Conservation (phyloP, 2,329 filamentous ascomycete species). For the Alternaria viburni region DNA sequence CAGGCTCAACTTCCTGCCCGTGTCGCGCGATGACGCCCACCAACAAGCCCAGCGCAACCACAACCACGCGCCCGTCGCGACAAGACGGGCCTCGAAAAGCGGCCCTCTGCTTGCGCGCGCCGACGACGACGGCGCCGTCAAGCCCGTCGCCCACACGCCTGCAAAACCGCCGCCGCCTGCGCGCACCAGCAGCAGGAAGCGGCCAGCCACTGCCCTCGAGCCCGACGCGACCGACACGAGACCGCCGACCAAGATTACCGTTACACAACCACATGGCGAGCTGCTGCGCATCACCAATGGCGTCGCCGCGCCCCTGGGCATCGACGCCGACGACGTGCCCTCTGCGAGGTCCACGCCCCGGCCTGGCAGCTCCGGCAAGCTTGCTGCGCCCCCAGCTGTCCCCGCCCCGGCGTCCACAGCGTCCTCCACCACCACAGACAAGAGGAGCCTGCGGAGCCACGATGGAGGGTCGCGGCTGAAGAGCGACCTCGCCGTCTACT, state of each 20-base stretch:
- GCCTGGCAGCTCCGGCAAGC: slow-evolving; percentile 33
- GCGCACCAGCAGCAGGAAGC: slow-evolving; percentile 38
- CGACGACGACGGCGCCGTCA: slow-evolving; percentile 28
- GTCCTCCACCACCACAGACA: slow-evolving; percentile 61
- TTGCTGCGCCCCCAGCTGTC: slow-evolving; percentile 22
- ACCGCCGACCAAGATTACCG: slow-evolving; percentile 52
- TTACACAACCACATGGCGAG: slow-evolving; percentile 52
- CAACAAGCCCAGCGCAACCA: slow-evolving; percentile 17
- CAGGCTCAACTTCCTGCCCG: slow-evolving; percentile 38
- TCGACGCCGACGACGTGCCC: slow-evolving; percentile 41
- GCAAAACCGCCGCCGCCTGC: slow-evolving; percentile 22
- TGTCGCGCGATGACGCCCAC: slow-evolving; percentile 33
- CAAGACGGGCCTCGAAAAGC: slow-evolving; percentile 36
- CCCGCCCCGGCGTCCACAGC: slow-evolving; percentile 24
- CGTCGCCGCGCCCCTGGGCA: slow-evolving; percentile 44
- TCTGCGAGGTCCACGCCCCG: slow-evolving; percentile 42
- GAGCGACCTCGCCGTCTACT: slow-evolving; percentile 89
- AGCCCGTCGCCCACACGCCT: slow-evolving; percentile 16
- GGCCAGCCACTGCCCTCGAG: slow-evolving; percentile 32
- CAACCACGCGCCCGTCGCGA: slow-evolving; percentile 29
- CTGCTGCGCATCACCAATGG: slow-evolving; percentile 53
- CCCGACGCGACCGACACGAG: slow-evolving; percentile 36
- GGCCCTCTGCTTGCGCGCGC: slow-evolving; percentile 29
- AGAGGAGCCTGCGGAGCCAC: slow-evolving; percentile 82
- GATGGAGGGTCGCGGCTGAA: slow-evolving; percentile 82